These are phyloP conservation scores for Aspergillus pseudoglaucus DNA, from an alignment of 2,329 filamentous ascomycete genomes.

Conservation along the genomic window DNA sequence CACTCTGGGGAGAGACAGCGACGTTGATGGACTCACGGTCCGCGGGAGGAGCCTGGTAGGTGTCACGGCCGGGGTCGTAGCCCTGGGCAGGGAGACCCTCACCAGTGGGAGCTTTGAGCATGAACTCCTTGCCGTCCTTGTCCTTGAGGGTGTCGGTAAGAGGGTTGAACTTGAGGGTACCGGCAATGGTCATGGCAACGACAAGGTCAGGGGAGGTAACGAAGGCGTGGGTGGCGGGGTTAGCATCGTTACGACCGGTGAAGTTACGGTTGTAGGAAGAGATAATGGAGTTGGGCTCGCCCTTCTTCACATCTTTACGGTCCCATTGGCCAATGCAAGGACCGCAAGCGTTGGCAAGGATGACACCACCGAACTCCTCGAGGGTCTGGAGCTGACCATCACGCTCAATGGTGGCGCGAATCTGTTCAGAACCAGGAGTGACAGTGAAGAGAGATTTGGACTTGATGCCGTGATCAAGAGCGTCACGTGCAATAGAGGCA, in stretches of 20 bases:
- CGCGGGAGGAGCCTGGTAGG: slow-evolving; percentile 88
- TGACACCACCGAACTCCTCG: slow-evolving; percentile 90
- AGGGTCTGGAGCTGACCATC: slow-evolving; percentile 91
- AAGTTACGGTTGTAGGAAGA: slow-evolving; percentile 99
- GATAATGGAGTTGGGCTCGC: slow-evolving; percentile 90
- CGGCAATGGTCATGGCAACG: slow-evolving; percentile 77
- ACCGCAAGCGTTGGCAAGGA: slow-evolving; percentile 91
- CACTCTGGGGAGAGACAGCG: slow-evolving; percentile 77
- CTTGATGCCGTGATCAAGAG: slow-evolving; percentile 87
- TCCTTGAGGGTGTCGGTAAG: slow-evolving; percentile 86
- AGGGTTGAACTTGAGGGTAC: slow-evolving; percentile 88
- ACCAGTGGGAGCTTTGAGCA: slow-evolving; percentile 71
- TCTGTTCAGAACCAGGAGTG: slow-evolving; percentile 94
- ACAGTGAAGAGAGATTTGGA: slow-evolving; percentile 89
- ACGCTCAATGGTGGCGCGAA: slow-evolving; percentile 83
- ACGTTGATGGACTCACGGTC: slow-evolving; percentile 70
- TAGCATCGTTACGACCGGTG: slow-evolving; percentile 93
- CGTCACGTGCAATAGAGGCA: slow-evolving; percentile 85
- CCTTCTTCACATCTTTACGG: slow-evolving; percentile 87
- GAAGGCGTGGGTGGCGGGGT: slow-evolving; percentile 90
- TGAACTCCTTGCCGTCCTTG: slow-evolving; percentile 94
- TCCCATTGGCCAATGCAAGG: slow-evolving; percentile 96
- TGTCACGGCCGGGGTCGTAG: slow-evolving; percentile 87
- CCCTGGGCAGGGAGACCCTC: slow-evolving; percentile 71
- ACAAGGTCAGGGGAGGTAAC: slow-evolving; percentile 87